Conservation (phyloP, 75 land plant species). For the Selaginella moellendorffii region DNA sequence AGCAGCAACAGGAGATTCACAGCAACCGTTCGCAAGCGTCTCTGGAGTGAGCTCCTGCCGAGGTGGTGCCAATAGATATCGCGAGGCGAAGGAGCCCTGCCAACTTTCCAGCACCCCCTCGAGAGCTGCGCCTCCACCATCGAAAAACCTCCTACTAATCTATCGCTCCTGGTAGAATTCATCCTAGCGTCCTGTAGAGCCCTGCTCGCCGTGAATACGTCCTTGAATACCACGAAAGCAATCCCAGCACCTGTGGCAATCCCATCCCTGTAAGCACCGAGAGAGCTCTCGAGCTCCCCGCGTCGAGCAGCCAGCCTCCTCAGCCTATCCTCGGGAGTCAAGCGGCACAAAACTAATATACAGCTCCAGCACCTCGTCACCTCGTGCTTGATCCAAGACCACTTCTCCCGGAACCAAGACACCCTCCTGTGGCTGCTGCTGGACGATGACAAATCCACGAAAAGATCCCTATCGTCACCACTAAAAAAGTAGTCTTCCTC, state of each 20-base stretch:
- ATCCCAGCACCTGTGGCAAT: conserved; percentile 67
- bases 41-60: conserved; percentile 43
- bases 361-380: conserved; percentile 19
- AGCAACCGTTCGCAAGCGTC: conserved; percentile 37
- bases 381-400: neutral
- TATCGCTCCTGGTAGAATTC: conserved; percentile 34
- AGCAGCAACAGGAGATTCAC: conserved; percentile 52
- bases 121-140: conserved; percentile 51
- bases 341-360: neutral
- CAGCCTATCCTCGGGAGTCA: conserved; percentile 33
- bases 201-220: conserved; percentile 55
- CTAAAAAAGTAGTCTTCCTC: conserved; percentile 15
- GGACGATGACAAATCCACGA: neutral
- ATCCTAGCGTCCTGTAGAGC: conserved; percentile 55
- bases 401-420: neutral
- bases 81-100: conserved; percentile 67
- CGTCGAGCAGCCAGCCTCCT: conserved; percentile 33
- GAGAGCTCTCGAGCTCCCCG: conserved; percentile 31
- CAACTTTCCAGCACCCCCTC: conserved; percentile 65
- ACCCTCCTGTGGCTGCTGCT: conserved; percentile 7
- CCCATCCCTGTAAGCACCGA: conserved; percentile 48
- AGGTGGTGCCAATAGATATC: conserved; percentile 88
- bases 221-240: conserved; percentile 80
- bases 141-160: conserved; percentile 44
- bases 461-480: conserved; percentile 11